These are phyloP conservation scores for Bassia scoparia DNA, from an alignment of 148 eudicot species.

Conservation along the genomic window DNA sequence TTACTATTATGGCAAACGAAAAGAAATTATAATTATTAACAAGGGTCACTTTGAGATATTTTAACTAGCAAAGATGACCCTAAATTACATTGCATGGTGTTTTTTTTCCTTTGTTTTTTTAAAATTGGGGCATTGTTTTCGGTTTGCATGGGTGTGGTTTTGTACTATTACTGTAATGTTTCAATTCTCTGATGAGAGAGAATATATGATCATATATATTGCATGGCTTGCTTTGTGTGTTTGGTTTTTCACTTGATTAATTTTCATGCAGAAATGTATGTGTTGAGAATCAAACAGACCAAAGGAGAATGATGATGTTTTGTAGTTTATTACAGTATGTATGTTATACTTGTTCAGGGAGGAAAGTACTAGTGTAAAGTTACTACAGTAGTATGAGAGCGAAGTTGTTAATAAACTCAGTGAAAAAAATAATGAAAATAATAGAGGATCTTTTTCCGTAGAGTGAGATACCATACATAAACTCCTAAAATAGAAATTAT, in stretches of 20 bases:
- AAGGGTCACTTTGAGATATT: constrained; percentile 24
- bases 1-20: background rate
- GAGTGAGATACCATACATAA: constrained; percentile 38
- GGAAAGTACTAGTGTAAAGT: constrained; percentile 6
- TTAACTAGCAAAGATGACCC: constrained; percentile 34
- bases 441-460: constrained; percentile 57
- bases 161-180: constrained; percentile 15
- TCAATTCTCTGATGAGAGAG: background rate
- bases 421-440: background rate
- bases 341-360: constrained; percentile 21
- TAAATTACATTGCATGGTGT: constrained; percentile 17
- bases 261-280: background rate
- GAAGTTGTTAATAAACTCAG: constrained; percentile 18
- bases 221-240: background rate
- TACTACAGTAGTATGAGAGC: constrained; percentile 11
- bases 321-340: constrained; percentile 14
- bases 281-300: constrained; percentile 7
- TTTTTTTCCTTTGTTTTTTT: background rate
- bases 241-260: background rate
- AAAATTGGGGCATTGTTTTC: background rate
- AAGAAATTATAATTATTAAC: background rate
- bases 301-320: constrained; percentile 28
- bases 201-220: constrained; percentile 14
- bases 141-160: constrained; percentile 28
- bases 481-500: constrained; percentile 39